These are phyloP conservation scores for Protomyces gravidus DNA, from an alignment of 1,139 yeast species.

Conservation along the genomic window DNA sequence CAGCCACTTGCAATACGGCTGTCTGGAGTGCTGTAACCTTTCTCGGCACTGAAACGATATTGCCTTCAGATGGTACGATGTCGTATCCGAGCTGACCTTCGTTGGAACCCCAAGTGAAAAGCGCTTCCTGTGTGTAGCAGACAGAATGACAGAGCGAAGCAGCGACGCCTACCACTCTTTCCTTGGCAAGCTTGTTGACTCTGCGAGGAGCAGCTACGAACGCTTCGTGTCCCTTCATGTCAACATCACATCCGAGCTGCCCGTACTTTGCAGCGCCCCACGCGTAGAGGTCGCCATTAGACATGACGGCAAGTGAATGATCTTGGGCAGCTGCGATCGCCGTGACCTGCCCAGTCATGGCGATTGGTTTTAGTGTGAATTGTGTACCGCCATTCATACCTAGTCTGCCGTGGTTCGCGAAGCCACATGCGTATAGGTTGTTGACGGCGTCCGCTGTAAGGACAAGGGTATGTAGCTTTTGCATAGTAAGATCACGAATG, in stretches of 20 bases:
- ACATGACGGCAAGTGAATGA: conserved; percentile 59
- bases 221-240: conserved; percentile 32
- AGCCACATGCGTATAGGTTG: conserved; percentile 58
- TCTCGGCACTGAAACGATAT: conserved; percentile 44
- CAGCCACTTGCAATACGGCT: conserved; percentile 48
- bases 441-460: conserved; percentile 51
- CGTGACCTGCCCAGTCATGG: conserved; percentile 43
- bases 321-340: conserved; percentile 58
- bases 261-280: conserved; percentile 73
- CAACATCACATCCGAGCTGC: conserved; percentile 60
- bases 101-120: conserved; percentile 77
- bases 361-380: conserved; percentile 35
- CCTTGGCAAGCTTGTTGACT: conserved; percentile 47
- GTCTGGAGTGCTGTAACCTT: conserved; percentile 36
- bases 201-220: conserved; percentile 52
- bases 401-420: conserved; percentile 65
- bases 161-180: conserved; percentile 51
- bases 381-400: conserved; percentile 52
- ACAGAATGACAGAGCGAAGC: conserved; percentile 73
- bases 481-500: conserved; percentile 48
- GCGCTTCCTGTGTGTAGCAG: conserved; percentile 51
- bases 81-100: conserved; percentile 78
- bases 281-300: conserved; percentile 53
- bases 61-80: conserved; percentile 39
- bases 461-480: conserved; percentile 64